phyloP scores from a whole-genome alignment of 345 rosid species.

The Syzygium aqueum region DNA sequence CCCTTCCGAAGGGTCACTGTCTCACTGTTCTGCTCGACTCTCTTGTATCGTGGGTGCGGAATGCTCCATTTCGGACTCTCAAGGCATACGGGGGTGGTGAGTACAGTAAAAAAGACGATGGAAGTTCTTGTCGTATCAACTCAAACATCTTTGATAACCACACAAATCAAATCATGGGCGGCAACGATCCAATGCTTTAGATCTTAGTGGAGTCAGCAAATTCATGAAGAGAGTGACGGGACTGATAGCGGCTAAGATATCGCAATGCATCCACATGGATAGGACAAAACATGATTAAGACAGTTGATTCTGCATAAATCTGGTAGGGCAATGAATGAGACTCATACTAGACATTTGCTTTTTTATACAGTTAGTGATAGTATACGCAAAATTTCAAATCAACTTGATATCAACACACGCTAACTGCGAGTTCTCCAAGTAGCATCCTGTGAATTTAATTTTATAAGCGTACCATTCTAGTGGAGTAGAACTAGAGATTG shows the following conservation, averaged over 20 bases:
- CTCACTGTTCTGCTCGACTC: neutral
- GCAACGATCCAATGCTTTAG: neutral
- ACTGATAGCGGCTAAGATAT: neutral
- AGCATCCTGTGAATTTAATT: neutral
- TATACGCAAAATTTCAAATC: neutral
- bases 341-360: neutral
- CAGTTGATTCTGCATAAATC: neutral
- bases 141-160: neutral
- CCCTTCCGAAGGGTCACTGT: conserved; percentile 41
- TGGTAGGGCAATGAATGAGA: neutral
- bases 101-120: neutral
- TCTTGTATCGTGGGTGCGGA: neutral
- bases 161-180: neutral
- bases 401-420: neutral
- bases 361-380: neutral
- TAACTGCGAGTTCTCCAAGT: neutral
- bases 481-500: neutral
- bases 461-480: neutral
- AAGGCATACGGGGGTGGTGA: neutral
- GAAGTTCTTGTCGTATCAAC: neutral
- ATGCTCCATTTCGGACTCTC: neutral
- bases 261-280: neutral
- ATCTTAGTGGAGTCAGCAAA: neutral
- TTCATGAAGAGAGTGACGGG: neutral
- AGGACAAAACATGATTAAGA: neutral